phyloP scores from a whole-genome alignment of 2,329 filamentous ascomycete species.

The Penicillium sp. region DNA sequence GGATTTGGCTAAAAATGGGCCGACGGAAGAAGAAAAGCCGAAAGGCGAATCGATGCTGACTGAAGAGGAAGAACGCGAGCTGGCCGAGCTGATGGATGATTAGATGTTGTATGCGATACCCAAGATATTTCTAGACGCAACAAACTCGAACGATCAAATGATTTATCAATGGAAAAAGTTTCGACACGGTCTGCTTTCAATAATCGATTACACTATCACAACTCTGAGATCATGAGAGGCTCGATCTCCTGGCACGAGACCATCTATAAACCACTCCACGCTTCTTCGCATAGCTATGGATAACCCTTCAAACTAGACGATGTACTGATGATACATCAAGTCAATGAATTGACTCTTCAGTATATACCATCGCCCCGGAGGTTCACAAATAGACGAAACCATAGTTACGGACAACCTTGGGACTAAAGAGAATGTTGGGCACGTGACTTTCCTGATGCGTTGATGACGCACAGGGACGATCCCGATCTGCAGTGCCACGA shows the following conservation, averaged over 20 bases:
- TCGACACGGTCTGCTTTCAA: too few relatives aligned
- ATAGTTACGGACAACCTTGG: not conserved
- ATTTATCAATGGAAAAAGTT: not conserved
- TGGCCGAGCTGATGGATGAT: conserved; percentile 85
- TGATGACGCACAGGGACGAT: conserved; percentile 34
- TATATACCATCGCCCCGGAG: too few relatives aligned
- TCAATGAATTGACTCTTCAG: too few relatives aligned
- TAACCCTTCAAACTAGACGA: too few relatives aligned
- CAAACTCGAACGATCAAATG: not conserved
- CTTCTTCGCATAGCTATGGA: too few relatives aligned
- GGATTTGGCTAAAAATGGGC: conserved; percentile 44
- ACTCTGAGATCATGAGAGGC: too few relatives aligned
- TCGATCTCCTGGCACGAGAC: too few relatives aligned
- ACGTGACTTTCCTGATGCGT: conserved; percentile 28
- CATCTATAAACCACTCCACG: too few relatives aligned
- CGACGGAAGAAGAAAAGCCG: conserved; percentile 44
- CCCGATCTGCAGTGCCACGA: conserved; percentile 28
- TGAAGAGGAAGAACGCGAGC: conserved; percentile 84
- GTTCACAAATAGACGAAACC: too few relatives aligned
- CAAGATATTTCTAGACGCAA: not conserved
- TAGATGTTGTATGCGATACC: conserved; percentile 19
- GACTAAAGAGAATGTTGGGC: conserved; percentile 1
- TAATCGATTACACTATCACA: too few relatives aligned
- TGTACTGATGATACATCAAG: too few relatives aligned
- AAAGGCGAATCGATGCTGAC: conserved; percentile 58